Base-by-base conservation (phyloP, 305 asterid species). In the Fraxinus xanthoxyloides region DNA sequence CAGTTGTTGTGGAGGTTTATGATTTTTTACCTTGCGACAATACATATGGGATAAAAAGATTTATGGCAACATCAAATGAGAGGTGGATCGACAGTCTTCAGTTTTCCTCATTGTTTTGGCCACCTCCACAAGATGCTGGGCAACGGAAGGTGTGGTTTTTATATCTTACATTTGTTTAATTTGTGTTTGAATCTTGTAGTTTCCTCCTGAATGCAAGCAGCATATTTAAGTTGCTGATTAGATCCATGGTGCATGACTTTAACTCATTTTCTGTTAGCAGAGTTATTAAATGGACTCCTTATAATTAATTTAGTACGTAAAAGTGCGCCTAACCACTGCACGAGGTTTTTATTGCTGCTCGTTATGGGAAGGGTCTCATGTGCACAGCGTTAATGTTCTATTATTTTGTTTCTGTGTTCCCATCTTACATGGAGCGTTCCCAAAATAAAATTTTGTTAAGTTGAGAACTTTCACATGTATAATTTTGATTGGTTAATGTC, bases 51-150 rank as follows among this genome's bases (percentile, higher is more conserved):
- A 85, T 88, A 81, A 81, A 88, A 85, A 85, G 80, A 82, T 77
- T 21, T 32, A 96, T 96, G 99, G 97, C 90, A 75, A 88, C 92
- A 72, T 84, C 95, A 84, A 87, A 87, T 73, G 93, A 90, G 81
- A 96, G 89, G 90, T 96, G 99, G 97, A 93, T 92, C 65, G 98
- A 93, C 76, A 88, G 95, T 82, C 92, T 96, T 86, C 98, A 96
- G 90, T 92, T 87, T 81, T 96, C 99, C 77, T 96, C 99, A 35
- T 86, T 96, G 90, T 96, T 93, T 87, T 94, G 97, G 94, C 98
- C 91, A 12, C 98, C 97, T 38, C 99, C 98, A 26, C 95, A 85
- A 77, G 99, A 96, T 84, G 85, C 87, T 74, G 92, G 79, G 31
- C 99, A 96, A 82, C 88, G 97, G 73, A 94, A 96, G 98, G 99